Base-by-base conservation (phyloP, 768 basidiomycete species). In the Pleurotus cornucopiae region DNA sequence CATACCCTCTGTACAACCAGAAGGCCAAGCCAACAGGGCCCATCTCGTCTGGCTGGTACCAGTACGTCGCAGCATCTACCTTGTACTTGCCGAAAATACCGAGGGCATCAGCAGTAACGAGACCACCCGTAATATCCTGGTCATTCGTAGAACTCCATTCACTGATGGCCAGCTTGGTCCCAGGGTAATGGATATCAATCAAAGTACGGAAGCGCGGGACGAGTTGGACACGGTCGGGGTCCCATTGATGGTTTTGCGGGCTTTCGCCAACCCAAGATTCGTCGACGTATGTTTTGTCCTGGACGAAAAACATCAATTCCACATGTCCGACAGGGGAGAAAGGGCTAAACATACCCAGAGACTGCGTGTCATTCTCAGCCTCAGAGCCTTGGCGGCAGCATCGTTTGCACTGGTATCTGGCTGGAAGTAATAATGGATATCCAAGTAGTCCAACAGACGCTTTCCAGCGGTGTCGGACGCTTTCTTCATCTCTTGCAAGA, bases 381-480 rank as follows among this genome's bases (percentile, higher is more conserved):
- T 69, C 39, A 80, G 67, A 16, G 81, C 80, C 62, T 80, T 77
- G 4, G 80, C 76, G 25, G 76, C 73, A 43, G 61, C 78, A 61
- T 81, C 76, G 60, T 79, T 77, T n/a, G 78, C 76, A 56, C 77
- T 80, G 6, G 78, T 79, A 59, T 81, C 80, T 9, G 78, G 60
- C 51, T 72, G 71, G 73, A 74, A 81, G 68, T 82, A 82, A 61
- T 81, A 82, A 58, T 82, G 81, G 56, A 82, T 74, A 61, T 81
- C 81, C 52, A 82, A 75, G 64, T 74, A 80, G 62, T 82, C 81
- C n/a, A 82, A 66, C 20, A 81, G 66, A 11, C 80, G 68, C 59
- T 75, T 71, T 2, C 77, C 75, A 9, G 64, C 58, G 2, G 56
- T 64, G 6, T 59, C 61, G 41, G 75, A 73, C 2, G 68, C 67